Evolutionary conservation across 1,139 yeast genomes (phyloP).

Genomic region (Taiozyma onychis): DNA sequence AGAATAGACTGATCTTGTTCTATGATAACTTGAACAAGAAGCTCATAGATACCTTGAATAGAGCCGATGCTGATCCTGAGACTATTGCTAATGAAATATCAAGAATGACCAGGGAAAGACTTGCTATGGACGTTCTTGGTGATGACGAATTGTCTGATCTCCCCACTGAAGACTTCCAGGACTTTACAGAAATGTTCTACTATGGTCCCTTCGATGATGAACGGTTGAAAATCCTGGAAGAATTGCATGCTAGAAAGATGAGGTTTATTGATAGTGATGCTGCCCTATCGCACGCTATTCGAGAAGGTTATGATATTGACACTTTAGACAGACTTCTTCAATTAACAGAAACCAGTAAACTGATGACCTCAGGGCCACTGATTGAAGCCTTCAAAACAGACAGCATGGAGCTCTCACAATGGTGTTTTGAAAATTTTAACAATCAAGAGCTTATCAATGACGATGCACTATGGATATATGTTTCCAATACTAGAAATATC

Average conservation of each 20-base stretch:
- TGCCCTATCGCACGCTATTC: slow-evolving; percentile 8
- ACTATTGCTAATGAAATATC: slow-evolving; percentile 14
- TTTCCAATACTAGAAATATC: slow-evolving; percentile 4
- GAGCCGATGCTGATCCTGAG: slow-evolving; percentile 10
- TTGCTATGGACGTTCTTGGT: slow-evolving; percentile 2
- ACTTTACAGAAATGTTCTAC: slow-evolving; percentile 15
- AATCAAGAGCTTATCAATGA: slow-evolving; percentile 6
- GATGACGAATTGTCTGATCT: slow-evolving; percentile 2
- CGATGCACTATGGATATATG: slow-evolving; percentile 16
- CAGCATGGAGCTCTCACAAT: slow-evolving; percentile 7
- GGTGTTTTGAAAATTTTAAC: slow-evolving; percentile 12
- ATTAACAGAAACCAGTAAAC: slow-evolving; percentile 6
- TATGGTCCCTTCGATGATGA: slow-evolving; percentile 4
- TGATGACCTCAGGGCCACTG: slow-evolving; percentile 10
- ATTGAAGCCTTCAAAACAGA: slow-evolving; percentile 11
- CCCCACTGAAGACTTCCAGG: slow-evolving; percentile 11
- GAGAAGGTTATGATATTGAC: not conserved
- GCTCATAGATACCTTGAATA: slow-evolving; percentile 11
- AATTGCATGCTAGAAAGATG: slow-evolving; percentile 10
- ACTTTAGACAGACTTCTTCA: slow-evolving; percentile 4
- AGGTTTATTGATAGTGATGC: slow-evolving; percentile 8
- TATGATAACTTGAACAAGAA: slow-evolving; percentile 16
- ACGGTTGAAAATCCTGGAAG: slow-evolving; percentile 5
- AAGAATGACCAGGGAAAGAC: slow-evolving; percentile 17
- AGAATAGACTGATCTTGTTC: slow-evolving; percentile 14